These are phyloP conservation scores for Fusarium aywerte DNA, from an alignment of 2,329 filamentous ascomycete species.

Conservation along the genomic window DNA sequence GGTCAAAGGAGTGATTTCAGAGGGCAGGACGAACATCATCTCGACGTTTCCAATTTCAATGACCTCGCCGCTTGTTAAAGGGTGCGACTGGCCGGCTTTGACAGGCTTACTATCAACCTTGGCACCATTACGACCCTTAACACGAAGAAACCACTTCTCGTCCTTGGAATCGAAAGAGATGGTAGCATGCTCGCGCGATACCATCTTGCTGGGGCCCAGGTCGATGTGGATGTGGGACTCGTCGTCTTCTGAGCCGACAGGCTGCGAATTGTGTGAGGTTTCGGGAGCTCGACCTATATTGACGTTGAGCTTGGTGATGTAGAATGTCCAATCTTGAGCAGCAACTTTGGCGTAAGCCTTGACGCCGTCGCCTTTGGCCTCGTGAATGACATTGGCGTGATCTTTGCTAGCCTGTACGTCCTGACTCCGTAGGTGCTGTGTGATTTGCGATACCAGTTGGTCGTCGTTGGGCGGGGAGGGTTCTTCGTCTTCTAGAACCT, in stretches of 20 bases:
- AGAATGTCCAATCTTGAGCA: slow-evolving; percentile 85
- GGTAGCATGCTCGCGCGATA: slow-evolving; percentile 80
- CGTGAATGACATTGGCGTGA: slow-evolving; percentile 72
- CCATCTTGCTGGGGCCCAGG: slow-evolving; percentile 83
- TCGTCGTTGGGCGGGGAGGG: slow-evolving; percentile 63
- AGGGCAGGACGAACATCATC: slow-evolving; percentile 98
- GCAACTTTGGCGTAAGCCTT: slow-evolving; percentile 85
- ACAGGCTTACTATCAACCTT: slow-evolving; percentile 81
- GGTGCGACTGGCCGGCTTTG: slow-evolving; percentile 72
- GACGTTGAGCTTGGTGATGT: slow-evolving; percentile 78
- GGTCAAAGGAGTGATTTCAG: slow-evolving; percentile 71
- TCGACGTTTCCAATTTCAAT: slow-evolving; percentile 92
- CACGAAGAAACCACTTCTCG: slow-evolving; percentile 82
- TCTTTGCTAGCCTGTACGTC: slow-evolving; percentile 69
- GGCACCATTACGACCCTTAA: slow-evolving; percentile 92
- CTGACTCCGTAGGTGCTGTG: slow-evolving; percentile 61
- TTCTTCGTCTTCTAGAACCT: slow-evolving; percentile 54
- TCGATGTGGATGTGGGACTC: slow-evolving; percentile 80
- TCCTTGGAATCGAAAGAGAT: slow-evolving; percentile 76
- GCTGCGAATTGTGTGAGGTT: slow-evolving; percentile 49
- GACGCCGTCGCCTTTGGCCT: slow-evolving; percentile 69
- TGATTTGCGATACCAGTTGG: slow-evolving; percentile 65
- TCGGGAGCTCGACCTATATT: slow-evolving; percentile 80
- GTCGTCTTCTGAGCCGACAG: slow-evolving; percentile 58
- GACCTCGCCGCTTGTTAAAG: slow-evolving; percentile 86